A percentile compares a stretch with the other conserved stretches of the same genome.
phyloP scores from a whole-genome alignment of 345 rosid species.

The Odontarrhena argentea region DNA sequence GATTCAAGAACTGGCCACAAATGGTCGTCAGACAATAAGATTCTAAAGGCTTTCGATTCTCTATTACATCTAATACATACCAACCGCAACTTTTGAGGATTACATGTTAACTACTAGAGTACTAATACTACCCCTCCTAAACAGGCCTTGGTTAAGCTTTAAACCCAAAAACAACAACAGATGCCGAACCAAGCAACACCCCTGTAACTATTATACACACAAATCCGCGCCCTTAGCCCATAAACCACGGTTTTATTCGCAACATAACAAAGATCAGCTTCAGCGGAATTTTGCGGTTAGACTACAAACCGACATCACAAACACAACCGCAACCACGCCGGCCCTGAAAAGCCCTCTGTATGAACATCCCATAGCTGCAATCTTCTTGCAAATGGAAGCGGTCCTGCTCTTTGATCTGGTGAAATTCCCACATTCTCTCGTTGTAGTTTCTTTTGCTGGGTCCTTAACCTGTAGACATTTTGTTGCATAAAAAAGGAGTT shows the following conservation, averaged over 20 bases:
- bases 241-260: conserved; percentile 20
- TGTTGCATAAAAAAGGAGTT: not conserved
- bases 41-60: not conserved
- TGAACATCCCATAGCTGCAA: conserved; percentile 34
- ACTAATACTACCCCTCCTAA: not conserved
- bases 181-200: conserved; percentile 11
- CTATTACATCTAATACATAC: conserved; percentile 22
- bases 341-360: conserved; percentile 41
- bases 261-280: not conserved
- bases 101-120: conserved; percentile 18
- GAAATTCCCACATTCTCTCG: conserved; percentile 10
- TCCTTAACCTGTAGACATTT: conserved; percentile 26
- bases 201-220: conserved; percentile 18
- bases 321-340: conserved; percentile 42
- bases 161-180: conserved; percentile 24
- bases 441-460: not conserved
- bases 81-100: not conserved
- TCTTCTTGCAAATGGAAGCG: conserved; percentile 30
- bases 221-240: not conserved
- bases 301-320: conserved; percentile 41
- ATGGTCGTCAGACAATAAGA: conserved; percentile 9
- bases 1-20: conserved; percentile 1
- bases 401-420: conserved; percentile 28
- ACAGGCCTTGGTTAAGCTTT: conserved; percentile 7
- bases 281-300: conserved; percentile 18